A percentile compares a stretch with the other conserved stretches of the same genome.
phyloP scores from a whole-genome alignment of 371 early-diverging fungal species.

The Mucor plumbeus region DNA sequence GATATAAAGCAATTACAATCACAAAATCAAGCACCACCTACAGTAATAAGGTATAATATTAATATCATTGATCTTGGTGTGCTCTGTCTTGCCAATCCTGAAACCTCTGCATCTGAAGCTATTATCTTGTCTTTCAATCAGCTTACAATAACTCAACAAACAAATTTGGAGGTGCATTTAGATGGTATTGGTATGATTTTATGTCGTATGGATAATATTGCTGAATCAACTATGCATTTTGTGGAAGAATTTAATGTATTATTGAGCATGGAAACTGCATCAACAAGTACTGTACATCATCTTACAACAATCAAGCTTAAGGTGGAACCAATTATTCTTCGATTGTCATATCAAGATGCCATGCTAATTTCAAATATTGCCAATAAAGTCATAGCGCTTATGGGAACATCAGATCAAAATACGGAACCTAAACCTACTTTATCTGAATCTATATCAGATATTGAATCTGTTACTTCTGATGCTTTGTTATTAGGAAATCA shows the following conservation, averaged over 20 bases:
- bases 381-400: slow-evolving; percentile 72
- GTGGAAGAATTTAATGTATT: slow-evolving; percentile 84
- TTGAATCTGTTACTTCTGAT: neutral
- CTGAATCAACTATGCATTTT: slow-evolving; percentile 77
- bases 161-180: slow-evolving; percentile 65
- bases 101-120: slow-evolving; percentile 77
- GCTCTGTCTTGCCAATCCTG: slow-evolving; percentile 82
- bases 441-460: slow-evolving; percentile 14
- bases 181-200: slow-evolving; percentile 87
- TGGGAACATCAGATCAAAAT: slow-evolving; percentile 31
- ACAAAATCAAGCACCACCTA: slow-evolving; percentile 12
- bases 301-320: slow-evolving; percentile 65
- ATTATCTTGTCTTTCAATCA: slow-evolving; percentile 84
- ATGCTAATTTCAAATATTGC: slow-evolving; percentile 81
- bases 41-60: slow-evolving; percentile 59
- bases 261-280: slow-evolving; percentile 64
- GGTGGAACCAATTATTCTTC: slow-evolving; percentile 67
- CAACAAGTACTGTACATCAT: slow-evolving; percentile 55
- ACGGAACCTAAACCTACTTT: slow-evolving; percentile 16
- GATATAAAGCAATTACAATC: slow-evolving; percentile 18
- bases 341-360: slow-evolving; percentile 85
- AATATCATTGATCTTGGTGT: slow-evolving; percentile 84
- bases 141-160: slow-evolving; percentile 72
- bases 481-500: neutral
- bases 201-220: slow-evolving; percentile 84